Conservation (phyloP, 2,329 filamentous ascomycete species). For the Ascochyta koolunga region DNA sequence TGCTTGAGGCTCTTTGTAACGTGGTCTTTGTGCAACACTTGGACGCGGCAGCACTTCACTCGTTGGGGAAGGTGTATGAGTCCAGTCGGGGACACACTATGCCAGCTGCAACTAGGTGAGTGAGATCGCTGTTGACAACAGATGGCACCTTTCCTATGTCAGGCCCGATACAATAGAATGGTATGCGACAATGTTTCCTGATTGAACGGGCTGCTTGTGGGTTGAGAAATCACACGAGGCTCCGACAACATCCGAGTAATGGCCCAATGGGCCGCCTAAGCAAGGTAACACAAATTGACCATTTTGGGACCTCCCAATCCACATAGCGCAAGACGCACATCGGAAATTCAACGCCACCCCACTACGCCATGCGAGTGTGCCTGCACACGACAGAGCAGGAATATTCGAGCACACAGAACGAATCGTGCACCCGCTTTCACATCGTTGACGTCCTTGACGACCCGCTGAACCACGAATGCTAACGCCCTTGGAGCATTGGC, state of each 20-base stretch:
- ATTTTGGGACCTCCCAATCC: slow-evolving; percentile 1
- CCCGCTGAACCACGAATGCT: slow-evolving; percentile 10
- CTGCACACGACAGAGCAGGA: background rate
- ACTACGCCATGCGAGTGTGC: slow-evolving; percentile 6
- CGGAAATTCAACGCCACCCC: slow-evolving; percentile 11
- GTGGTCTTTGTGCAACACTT: background rate
- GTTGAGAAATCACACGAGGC: background rate
- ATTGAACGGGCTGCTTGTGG: slow-evolving; percentile 1
- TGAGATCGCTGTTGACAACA: slow-evolving; percentile 1
- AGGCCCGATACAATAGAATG: slow-evolving; percentile 11
- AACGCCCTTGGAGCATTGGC: background rate
- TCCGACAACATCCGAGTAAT: slow-evolving; percentile 13
- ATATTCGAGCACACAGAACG: background rate
- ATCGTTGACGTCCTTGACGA: slow-evolving; percentile 12
- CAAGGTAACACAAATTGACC: slow-evolving; percentile 11
- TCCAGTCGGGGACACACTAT: background rate
- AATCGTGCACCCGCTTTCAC: background rate
- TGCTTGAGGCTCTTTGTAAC: slow-evolving; percentile 14
- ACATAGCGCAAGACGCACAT: slow-evolving; percentile 10
- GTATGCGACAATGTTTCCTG: slow-evolving; percentile 5
- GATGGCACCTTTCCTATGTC: slow-evolving; percentile 9
- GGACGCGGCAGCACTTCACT: background rate
- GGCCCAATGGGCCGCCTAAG: slow-evolving; percentile 16
- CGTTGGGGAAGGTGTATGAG: slow-evolving; percentile 14
- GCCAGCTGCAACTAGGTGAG: background rate